These are phyloP conservation scores for Saccharomycopsis babjevae DNA, from an alignment of 805 yeast species.

Conservation along the genomic window DNA sequence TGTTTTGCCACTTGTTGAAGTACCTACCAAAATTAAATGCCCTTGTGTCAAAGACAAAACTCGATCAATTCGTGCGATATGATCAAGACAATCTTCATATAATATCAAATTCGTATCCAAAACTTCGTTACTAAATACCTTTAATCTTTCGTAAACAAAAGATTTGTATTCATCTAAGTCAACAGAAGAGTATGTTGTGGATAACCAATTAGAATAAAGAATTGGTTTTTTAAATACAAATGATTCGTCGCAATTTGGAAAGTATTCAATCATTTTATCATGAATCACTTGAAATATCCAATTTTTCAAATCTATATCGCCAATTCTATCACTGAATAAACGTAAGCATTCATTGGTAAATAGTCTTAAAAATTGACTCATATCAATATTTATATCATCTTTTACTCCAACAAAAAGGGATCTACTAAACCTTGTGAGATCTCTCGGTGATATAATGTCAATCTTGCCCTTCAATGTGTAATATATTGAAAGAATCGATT, in stretches of 20 bases:
- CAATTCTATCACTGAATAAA: conserved; percentile 66
- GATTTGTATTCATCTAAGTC: conserved; percentile 33
- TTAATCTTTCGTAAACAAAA: conserved; percentile 55
- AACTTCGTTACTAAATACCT: conserved; percentile 72
- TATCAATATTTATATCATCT: conserved; percentile 25
- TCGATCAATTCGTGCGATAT: conserved; percentile 69
- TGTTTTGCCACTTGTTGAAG: conserved; percentile 73
- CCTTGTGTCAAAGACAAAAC: conserved; percentile 82
- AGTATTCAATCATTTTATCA: conserved; percentile 25
- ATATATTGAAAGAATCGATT: conserved; percentile 53
- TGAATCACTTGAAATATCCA: conserved; percentile 38
- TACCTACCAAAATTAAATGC: conserved; percentile 77
- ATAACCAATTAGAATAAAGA: conserved; percentile 66
- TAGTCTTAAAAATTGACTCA: conserved; percentile 43
- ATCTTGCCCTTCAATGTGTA: conserved; percentile 34
- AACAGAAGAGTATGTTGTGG: conserved; percentile 51
- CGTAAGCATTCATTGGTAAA: conserved; percentile 80
- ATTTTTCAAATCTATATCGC: conserved; percentile 32
- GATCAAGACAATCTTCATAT: conserved; percentile 63
- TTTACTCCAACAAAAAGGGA: conserved; percentile 13
- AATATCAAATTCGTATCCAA: conserved; percentile 49
- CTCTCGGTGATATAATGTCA: conserved; percentile 73
- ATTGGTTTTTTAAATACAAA: conserved; percentile 39
- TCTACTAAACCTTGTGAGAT: conserved; percentile 48
- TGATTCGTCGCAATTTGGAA: conserved; percentile 36